Base-by-base conservation (phyloP, 768 basidiomycete species). In the Grammothele lineata region DNA sequence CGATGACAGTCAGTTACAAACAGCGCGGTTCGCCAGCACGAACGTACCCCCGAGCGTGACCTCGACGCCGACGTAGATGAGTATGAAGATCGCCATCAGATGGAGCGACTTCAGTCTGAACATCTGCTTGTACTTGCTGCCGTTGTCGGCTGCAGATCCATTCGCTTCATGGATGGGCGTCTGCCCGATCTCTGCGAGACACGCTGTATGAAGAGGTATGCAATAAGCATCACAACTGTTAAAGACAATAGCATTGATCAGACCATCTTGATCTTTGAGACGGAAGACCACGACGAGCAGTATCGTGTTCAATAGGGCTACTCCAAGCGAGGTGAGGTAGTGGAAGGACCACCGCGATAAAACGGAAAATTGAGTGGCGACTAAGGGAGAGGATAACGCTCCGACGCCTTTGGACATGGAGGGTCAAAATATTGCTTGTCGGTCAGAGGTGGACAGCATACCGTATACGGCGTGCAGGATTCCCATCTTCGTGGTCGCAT, bases 341-440 rank as follows among this genome's bases (percentile, higher is more conserved):
- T 92, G 85, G 61, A 86, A 84, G 1, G 82, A 86, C 91, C 90
- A 92, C 26, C 68, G 73, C 0, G 53, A 62, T 19, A 78, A 56
- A 46, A 80, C 77, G 0, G 87, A 72, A 54, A 94, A 93, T 47
- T 91, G 86, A 0, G 92, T 94, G 0, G 91, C 76, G 0, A 85
- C 79, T 15, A 94, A 73, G 3, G 92, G 92, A 0, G 90, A 64
- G 7, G 69, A 69, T 9, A 87, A 66, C 2, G 85, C 85, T 1
- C 86, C 86, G 0, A 74, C 66, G 17, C 86, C 85, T 87, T 37
- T 18, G 23, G 9, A 27, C 3, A 24, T 2, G 15, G 9, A 22
- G 7, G 27, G 27, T 30, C 27, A 30, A 30, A 7, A n/a, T n/a
- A n/a, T n/a, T n/a, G n/a, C n/a, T n/a, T 9, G 9, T 32, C 21